Base-by-base conservation (phyloP, 2,329 filamentous ascomycete species). In the Verticillium tricorpus region DNA sequence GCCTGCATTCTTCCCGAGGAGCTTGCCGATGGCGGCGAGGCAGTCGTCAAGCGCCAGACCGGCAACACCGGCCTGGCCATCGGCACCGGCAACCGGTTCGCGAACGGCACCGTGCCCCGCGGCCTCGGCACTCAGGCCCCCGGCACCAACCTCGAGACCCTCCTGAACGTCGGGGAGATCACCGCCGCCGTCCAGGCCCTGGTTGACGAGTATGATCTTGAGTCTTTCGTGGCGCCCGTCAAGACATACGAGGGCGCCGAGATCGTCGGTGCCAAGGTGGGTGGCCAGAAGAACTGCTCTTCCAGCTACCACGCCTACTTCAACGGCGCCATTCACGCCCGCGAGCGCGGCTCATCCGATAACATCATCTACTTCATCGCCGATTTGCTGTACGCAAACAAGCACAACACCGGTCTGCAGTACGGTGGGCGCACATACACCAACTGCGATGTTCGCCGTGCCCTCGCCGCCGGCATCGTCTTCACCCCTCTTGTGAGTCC, bases 261-360 rank as follows among this genome's bases (percentile, higher is more conserved):
- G 3, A 70, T 79, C 19, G 67, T 73, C 25, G 80, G 77, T 7
- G 74, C 69, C n/a, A 75, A 75, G 61, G 74, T 83, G 37, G 82
- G 82, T 25, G 76, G 76, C 28, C 54, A 56, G 5, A 58, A 61
- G 17, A 61, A 65, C 57, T 65, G 64, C 61, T 58, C 57, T 50
- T 69, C 70, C 12, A 74, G 75, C 5, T 81, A 82, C 66, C 77
- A 80, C 55, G 78, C 84, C 31, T 84, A 82, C 68, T 72, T 87
- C 62, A 81, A 81, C 65, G 79, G 78, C 45, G 82, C 76, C 52
- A 79, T 86, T 56, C 85, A 87, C 67, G 82, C 84, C 15, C 81
- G 85, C 31, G 85, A 87, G 72, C 80, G 85, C 14, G 84, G 84
- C 31, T 81, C 80, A 0, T 78, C 84, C 0, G 85, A 87, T 67